phyloP scores from a whole-genome alignment of 1,284 basidiomycete genomes.

The Phylloboletellus chloephorus region DNA sequence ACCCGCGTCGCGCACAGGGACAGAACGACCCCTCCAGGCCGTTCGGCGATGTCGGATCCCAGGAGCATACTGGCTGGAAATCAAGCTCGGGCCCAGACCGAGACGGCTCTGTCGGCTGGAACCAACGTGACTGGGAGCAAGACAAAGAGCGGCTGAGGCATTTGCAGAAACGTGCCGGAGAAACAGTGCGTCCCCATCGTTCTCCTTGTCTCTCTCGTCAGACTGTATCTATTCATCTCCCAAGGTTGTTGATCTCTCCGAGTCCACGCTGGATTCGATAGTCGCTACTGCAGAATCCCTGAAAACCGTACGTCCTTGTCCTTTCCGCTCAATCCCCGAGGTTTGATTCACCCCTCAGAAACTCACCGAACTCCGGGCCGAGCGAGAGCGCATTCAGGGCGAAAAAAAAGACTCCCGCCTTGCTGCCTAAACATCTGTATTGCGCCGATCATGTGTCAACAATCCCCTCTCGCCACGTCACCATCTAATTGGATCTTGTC shows the following conservation, averaged over 20 bases:
- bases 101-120: slow-evolving; percentile 23
- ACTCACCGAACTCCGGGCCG: slow-evolving; percentile 52
- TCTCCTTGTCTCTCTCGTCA: neutral
- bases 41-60: slow-evolving; percentile 3
- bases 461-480: slow-evolving; percentile 17
- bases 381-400: slow-evolving; percentile 45
- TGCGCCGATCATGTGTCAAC: slow-evolving; percentile 15
- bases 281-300: slow-evolving; percentile 50
- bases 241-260: slow-evolving; percentile 61
- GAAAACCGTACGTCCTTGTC: slow-evolving; percentile 47
- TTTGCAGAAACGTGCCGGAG: slow-evolving; percentile 48
- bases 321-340: neutral
- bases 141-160: slow-evolving; percentile 41
- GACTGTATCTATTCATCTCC: neutral
- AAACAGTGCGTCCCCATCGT: slow-evolving; percentile 41
- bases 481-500: slow-evolving; percentile 29
- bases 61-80: slow-evolving; percentile 6
- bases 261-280: slow-evolving; percentile 61
- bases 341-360: slow-evolving; percentile 39
- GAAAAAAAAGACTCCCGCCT: slow-evolving; percentile 31
- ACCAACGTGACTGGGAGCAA: slow-evolving; percentile 36
- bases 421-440: slow-evolving; percentile 26
- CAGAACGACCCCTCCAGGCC: slow-evolving; percentile 5
- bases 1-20: slow-evolving; percentile 13
- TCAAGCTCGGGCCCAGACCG: slow-evolving; percentile 5